Evolutionary conservation across 148 eudicot genomes (phyloP).

Genomic region (Rhododendron griersonianum): DNA sequence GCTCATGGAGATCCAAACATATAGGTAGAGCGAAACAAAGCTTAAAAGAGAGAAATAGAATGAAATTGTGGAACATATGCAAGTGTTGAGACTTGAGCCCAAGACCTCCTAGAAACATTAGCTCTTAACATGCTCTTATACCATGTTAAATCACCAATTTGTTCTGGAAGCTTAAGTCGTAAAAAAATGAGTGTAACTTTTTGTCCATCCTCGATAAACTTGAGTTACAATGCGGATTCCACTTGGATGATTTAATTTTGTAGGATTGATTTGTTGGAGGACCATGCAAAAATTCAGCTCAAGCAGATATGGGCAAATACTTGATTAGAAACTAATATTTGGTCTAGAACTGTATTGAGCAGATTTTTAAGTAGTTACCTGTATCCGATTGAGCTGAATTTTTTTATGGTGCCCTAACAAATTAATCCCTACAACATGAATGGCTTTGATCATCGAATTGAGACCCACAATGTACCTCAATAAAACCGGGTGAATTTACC

Average conservation of each 20-base stretch:
- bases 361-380: neutral
- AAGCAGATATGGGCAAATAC: neutral
- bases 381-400: neutral
- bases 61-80: neutral
- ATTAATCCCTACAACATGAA: neutral
- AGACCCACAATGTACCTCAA: neutral
- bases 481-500: neutral
- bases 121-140: neutral
- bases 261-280: neutral
- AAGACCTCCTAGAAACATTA: neutral
- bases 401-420: neutral
- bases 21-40: no score
- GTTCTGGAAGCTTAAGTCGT: neutral
- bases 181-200: neutral
- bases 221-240: neutral
- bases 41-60: no score
- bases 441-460: neutral
- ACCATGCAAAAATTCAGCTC: neutral
- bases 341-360: neutral
- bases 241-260: neutral
- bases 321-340: no score
- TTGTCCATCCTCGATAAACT: neutral
- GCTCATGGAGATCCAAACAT: no score
- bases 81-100: neutral
- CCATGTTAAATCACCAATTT: neutral